A percentile compares a stretch with the other conserved stretches of the same genome.
Conservation (phyloP, 2,329 filamentous ascomycete species). For the Blumeria graminis region DNA sequence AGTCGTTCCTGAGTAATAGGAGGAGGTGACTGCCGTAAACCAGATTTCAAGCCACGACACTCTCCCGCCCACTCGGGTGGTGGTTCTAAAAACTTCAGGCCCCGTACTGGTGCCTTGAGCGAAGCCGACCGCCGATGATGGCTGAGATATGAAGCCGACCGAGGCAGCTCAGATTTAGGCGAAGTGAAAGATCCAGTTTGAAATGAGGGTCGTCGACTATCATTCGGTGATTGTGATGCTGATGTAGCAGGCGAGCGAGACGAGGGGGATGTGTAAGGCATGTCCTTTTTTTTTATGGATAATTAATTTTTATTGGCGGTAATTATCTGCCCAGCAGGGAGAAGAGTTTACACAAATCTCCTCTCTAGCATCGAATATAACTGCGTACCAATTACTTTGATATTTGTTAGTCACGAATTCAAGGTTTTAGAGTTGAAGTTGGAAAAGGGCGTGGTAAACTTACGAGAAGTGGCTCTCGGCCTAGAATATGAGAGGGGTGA, state of each 20-base stretch:
- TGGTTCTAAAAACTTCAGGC: conserved; percentile 11
- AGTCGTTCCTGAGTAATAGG: conserved; percentile 44
- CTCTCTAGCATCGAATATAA: too few species aligned
- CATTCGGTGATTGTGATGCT: conserved; percentile 28
- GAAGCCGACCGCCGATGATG: conserved; percentile 37
- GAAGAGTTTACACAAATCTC: too few species aligned
- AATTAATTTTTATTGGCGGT: too few species aligned
- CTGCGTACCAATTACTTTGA: too few species aligned
- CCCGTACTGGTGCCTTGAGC: conserved; percentile 13
- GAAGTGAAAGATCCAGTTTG: conserved; percentile 15
- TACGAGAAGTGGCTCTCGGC: too few species aligned
- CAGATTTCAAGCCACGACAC: conserved; percentile 22
- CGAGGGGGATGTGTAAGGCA: conserved; percentile 75
- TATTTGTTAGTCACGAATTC: too few species aligned
- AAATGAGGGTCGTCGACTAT: conserved; percentile 34
- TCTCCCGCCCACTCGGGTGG: conserved; percentile 12
- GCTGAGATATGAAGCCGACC: conserved; percentile 40
- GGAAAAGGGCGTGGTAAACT: too few species aligned
- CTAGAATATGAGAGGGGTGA: too few species aligned
- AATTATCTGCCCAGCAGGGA: too few species aligned
- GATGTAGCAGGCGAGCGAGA: conserved; percentile 38
- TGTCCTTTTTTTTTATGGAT: conserved; percentile 15
- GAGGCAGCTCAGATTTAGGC: conserved; percentile 29
- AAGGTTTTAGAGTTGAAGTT: too few species aligned
- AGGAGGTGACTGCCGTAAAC: conserved; percentile 63